Evolutionary conservation across 306 rosid genomes (phyloP).

Genomic region (Quercus rubra): DNA sequence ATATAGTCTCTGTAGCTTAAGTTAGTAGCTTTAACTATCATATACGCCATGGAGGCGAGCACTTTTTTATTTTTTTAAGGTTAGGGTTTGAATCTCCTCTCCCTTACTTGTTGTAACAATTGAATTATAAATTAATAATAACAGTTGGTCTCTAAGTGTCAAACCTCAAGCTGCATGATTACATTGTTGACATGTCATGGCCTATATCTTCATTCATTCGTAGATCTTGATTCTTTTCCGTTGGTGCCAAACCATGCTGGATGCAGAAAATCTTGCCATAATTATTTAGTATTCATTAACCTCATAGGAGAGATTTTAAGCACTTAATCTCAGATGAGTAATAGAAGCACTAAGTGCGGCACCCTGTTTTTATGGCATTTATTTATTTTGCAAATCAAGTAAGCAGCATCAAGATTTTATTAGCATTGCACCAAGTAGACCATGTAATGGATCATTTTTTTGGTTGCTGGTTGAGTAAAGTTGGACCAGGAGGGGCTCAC

Average conservation of each 20-base stretch:
- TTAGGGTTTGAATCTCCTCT: not conserved
- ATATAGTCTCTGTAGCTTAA: constrained; percentile 17
- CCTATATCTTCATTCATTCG: not conserved
- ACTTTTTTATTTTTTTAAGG: not conserved
- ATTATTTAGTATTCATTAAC: not conserved
- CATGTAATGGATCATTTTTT: too few relatives aligned
- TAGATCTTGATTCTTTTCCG: not conserved
- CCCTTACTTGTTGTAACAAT: too few relatives aligned
- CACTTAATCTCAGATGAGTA: not conserved
- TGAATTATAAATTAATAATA: not conserved
- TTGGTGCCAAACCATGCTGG: not conserved
- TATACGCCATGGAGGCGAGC: not conserved
- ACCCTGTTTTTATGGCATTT: not conserved
- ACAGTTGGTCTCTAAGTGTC: not conserved
- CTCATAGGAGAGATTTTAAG: not conserved
- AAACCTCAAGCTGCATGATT: not conserved
- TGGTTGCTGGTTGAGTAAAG: too few relatives aligned
- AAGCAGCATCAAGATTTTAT: not conserved
- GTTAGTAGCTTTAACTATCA: not conserved
- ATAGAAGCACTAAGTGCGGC: not conserved
- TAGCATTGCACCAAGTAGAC: not conserved
- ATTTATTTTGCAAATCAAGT: not conserved
- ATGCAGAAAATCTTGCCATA: not conserved
- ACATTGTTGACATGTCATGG: not conserved
- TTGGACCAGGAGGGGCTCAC: too few relatives aligned